Evolutionary conservation across 2,329 filamentous ascomycete genomes (phyloP).

Genomic region (Gnomoniopsis sp.): DNA sequence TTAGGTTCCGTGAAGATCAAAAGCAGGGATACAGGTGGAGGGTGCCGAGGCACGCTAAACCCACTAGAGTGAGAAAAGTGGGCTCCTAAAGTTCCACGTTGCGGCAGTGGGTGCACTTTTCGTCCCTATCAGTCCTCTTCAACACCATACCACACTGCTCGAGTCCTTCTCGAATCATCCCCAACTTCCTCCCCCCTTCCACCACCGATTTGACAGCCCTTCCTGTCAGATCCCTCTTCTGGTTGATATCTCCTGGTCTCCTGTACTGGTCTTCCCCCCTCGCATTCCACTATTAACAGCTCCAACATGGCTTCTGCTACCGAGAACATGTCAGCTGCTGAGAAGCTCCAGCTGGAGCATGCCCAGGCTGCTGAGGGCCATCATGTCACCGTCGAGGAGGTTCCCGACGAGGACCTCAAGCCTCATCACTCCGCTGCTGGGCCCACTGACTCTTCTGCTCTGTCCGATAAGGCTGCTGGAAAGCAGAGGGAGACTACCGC

Average conservation of each 20-base stretch:
- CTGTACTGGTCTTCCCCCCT: slow-evolving; percentile 19
- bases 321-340: slow-evolving; percentile 50
- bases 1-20: too few species aligned
- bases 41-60: background rate
- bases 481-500: slow-evolving; percentile 54
- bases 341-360: slow-evolving; percentile 65
- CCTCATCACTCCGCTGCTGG: slow-evolving; percentile 34
- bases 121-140: background rate
- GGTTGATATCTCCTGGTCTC: slow-evolving; percentile 19
- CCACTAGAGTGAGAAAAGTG: background rate
- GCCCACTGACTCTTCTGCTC: slow-evolving; percentile 42
- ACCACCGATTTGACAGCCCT: slow-evolving; percentile 17
- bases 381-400: slow-evolving; percentile 74
- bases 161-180: background rate
- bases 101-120: slow-evolving; percentile 8
- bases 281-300: slow-evolving; percentile 6
- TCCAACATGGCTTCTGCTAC: slow-evolving; percentile 39
- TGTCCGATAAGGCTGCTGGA: slow-evolving; percentile 62
- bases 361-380: slow-evolving; percentile 40
- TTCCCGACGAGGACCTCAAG: slow-evolving; percentile 68
- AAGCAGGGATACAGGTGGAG: background rate
- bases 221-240: slow-evolving; percentile 19
- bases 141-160: slow-evolving; percentile 1
- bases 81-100: slow-evolving; percentile 15
- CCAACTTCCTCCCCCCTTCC: slow-evolving; percentile 2